Evolutionary conservation across 768 basidiomycete species (phyloP).

Genomic region (Guyanaporus albipodus): DNA sequence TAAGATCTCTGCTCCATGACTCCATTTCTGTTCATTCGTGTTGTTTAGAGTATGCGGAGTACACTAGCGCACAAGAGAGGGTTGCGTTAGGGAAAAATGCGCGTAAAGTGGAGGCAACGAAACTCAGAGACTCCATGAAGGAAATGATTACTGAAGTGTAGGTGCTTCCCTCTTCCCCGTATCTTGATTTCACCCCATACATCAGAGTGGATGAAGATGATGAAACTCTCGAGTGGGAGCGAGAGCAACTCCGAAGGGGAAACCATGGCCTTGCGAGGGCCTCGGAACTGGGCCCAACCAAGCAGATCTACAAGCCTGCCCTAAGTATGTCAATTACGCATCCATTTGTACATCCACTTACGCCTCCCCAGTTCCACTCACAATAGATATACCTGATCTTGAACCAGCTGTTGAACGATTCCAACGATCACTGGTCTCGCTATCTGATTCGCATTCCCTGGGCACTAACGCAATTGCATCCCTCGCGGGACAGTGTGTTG

Average conservation of each 20-base stretch:
- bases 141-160: constrained; percentile 83
- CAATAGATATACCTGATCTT: constrained; percentile 61
- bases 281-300: constrained; percentile 36
- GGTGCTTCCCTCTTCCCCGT: constrained; percentile 24
- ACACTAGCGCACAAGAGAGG: constrained; percentile 81
- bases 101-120: constrained; percentile 62
- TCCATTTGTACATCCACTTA: constrained; percentile 11
- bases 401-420: constrained; percentile 58
- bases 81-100: constrained; percentile 85
- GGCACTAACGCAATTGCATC: constrained; percentile 54
- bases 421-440: constrained; percentile 50
- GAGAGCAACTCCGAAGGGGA: constrained; percentile 74
- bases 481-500: constrained; percentile 57
- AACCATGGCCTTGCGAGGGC: constrained; percentile 47
- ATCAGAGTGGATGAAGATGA: constrained; percentile 77
- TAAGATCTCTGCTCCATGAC: neutral
- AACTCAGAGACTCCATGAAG: constrained; percentile 65
- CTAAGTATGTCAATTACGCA: constrained; percentile 48
- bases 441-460: constrained; percentile 65
- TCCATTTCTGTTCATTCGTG: constrained; percentile 8
- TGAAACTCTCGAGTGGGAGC: constrained; percentile 82
- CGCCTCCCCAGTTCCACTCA: constrained; percentile 54
- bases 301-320: constrained; percentile 64
- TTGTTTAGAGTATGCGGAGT: constrained; percentile 73
- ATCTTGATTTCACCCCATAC: constrained; percentile 3